These are phyloP conservation scores for Lactarius quietus DNA, from an alignment of 768 basidiomycete species.

Conservation along the genomic window DNA sequence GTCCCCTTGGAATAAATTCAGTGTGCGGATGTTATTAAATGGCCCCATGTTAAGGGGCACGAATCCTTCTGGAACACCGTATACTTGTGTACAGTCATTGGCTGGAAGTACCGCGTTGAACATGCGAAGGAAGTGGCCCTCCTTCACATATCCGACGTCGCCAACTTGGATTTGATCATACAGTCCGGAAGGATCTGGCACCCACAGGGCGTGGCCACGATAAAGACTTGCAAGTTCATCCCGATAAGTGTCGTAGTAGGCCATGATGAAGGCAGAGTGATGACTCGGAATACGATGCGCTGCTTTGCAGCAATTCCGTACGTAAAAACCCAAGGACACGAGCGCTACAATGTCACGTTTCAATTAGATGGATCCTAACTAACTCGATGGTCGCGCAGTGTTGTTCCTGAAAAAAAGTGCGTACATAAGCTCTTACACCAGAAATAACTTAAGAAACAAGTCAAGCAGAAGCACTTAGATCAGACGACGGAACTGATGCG, in stretches of 20 bases:
- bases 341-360: no score
- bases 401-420: no score
- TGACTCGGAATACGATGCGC: no score
- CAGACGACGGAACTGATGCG: background rate
- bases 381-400: no score
- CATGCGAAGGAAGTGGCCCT: conserved; percentile 22
- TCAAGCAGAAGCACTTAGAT: background rate
- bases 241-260: conserved; percentile 11
- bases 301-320: no score
- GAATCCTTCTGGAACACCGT: conserved; percentile 6
- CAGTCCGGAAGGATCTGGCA: conserved; percentile 19
- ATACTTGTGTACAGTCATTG: background rate
- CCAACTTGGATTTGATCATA: conserved; percentile 24
- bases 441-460: no score
- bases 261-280: no score
- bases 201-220: conserved; percentile 20
- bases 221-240: conserved; percentile 9
- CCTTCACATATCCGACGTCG: conserved; percentile 24
- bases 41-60: conserved; percentile 12
- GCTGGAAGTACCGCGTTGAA: conserved; percentile 22
- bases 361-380: no score
- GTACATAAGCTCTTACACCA: no score
- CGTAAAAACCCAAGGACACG: no score
- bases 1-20: conserved; percentile 1
- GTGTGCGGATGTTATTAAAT: conserved; percentile 12